Base-by-base conservation (phyloP, 805 yeast genomes). In the Cyberlindnera suaveolens region DNA sequence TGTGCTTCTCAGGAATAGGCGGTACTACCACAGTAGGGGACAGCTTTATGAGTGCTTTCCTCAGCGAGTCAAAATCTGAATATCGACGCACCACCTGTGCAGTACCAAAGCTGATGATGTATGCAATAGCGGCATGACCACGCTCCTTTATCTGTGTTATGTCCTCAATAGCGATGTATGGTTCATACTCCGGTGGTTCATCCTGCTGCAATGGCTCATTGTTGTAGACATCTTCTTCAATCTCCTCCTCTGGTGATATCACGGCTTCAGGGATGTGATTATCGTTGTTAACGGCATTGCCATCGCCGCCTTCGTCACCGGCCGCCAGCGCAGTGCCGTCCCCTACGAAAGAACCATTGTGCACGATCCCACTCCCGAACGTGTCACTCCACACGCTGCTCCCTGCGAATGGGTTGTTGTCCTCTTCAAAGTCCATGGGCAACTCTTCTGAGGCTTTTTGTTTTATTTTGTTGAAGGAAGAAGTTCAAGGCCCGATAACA, bases 1-100 rank as follows among this genome's bases (percentile, higher is more conserved):
- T 72, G 60, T 85, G 90, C 60, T 85, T 85, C 67, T 82, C 86
- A 0, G 99, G 99, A n/a, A 93, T 87, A 0, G 97, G 96, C 3
- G 99, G 98, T 2, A 93, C 75, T 4, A 93, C 72, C 6, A 80
- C 65, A 32, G 91, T 79, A 1, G 98, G 97, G 54, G 85, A 89
- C 29, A 86, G 66, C 54, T 80, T 80, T 5, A 79, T 68, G 20
- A 93, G 70, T 3, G 82, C 74, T 36, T 73, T 79, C 42, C 96
- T 67, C 27, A 93, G 71, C 42, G 84, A 75, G 57, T 88, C 97
- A 62, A 93, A 93, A 59, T 93, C 99, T 36, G 95, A 85, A 62
- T 91, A 93, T 36, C 98, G 68, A 53, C 98, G 71, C 29, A 85
- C 75, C 7, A 87, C 88, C 14, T 73, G 68, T 6, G 72, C 32